Percentiles rank a stretch among this genome's conserved stretches.
Conservation (phyloP, 345 rosid species). For the Psidium friedrichsthalianum region DNA sequence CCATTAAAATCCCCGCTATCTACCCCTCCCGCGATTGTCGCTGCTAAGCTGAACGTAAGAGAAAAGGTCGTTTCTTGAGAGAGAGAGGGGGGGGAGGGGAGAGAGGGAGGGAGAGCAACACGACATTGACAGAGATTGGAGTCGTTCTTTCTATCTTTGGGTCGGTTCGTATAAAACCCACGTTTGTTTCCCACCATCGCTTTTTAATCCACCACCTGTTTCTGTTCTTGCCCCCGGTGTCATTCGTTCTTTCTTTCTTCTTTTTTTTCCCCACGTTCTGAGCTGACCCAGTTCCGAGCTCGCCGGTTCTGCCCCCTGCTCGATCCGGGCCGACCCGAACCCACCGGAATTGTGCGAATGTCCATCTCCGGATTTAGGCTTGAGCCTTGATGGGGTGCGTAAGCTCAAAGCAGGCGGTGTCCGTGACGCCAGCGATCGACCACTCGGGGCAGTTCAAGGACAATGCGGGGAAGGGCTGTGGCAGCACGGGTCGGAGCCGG, state of each 20-base stretch:
- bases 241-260: background rate
- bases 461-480: background rate
- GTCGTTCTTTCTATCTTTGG: background rate
- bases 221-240: background rate
- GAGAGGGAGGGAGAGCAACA: background rate
- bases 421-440: conserved; percentile 82
- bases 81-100: background rate
- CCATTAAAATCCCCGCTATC: background rate
- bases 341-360: background rate
- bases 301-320: background rate
- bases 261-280: background rate
- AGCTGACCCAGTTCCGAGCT: background rate
- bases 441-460: conserved; percentile 45
- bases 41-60: background rate
- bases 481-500: conserved; percentile 22
- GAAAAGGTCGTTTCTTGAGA: background rate
- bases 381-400: conserved; percentile 71
- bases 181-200: background rate
- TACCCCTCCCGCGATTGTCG: conserved; percentile 2
- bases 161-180: background rate
- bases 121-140: background rate
- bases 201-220: background rate
- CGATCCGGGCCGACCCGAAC: background rate
- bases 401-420: conserved; percentile 87
- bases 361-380: background rate